A percentile compares a stretch with the other conserved stretches of the same genome.
Conservation (phyloP, 768 basidiomycete species). For the Mrakia blollopis region DNA sequence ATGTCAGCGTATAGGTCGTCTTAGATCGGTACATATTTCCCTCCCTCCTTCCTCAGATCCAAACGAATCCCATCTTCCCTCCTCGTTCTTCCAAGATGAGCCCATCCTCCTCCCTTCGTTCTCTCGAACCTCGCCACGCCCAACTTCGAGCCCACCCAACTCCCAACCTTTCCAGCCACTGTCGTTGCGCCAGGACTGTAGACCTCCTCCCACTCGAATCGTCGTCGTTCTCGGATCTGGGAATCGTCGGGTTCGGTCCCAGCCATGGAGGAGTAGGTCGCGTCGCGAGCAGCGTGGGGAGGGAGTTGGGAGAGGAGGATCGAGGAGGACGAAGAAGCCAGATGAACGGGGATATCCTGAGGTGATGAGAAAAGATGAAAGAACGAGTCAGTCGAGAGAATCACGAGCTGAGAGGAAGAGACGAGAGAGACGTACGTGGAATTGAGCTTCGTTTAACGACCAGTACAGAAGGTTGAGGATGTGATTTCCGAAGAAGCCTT, state of each 20-base stretch:
- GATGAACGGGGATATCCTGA: conserved; percentile 23
- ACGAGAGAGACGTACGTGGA: conserved; percentile 52
- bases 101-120: not conserved
- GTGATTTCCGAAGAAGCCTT: conserved; percentile 39
- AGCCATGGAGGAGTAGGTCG: conserved; percentile 47
- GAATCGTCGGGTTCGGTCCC: conserved; percentile 55
- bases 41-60: conserved; percentile 8
- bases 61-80: not conserved
- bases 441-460: conserved; percentile 64
- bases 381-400: not conserved
- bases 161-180: not conserved
- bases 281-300: conserved; percentile 10
- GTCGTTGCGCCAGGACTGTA: not conserved
- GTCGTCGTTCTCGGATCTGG: conserved; percentile 55
- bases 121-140: not conserved
- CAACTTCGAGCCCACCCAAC: not conserved
- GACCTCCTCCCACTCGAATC: conserved; percentile 20
- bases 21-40: not conserved
- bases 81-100: too few relatives aligned
- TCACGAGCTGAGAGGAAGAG: not conserved
- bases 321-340: not conserved
- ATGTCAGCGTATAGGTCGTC: not conserved
- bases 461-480: conserved; percentile 69
- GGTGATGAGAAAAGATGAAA: too few relatives aligned
- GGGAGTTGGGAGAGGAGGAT: conserved; percentile 22